Conservation (phyloP, 1,139 yeast species). For the Candida labiduridarum region DNA sequence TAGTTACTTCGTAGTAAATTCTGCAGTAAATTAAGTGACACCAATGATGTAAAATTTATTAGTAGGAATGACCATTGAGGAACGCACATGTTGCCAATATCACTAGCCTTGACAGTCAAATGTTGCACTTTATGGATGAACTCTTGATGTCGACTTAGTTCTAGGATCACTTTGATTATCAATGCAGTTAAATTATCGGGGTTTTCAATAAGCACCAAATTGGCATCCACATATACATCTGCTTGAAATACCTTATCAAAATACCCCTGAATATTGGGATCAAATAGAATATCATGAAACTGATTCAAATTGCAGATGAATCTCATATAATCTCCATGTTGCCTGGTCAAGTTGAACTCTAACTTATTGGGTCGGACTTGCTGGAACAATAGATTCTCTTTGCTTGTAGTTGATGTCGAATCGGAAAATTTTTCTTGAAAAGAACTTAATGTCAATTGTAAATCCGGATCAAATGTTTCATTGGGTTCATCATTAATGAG, state of each 20-base stretch:
- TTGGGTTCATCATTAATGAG: slow-evolving; percentile 19
- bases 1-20: slow-evolving; percentile 26
- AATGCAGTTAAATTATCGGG: slow-evolving; percentile 18
- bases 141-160: slow-evolving; percentile 11
- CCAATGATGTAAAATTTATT: slow-evolving; percentile 24
- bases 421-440: slow-evolving; percentile 11
- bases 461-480: slow-evolving; percentile 9
- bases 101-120: slow-evolving; percentile 35
- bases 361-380: slow-evolving; percentile 27
- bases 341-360: slow-evolving; percentile 31
- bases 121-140: slow-evolving; percentile 23
- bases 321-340: slow-evolving; percentile 29
- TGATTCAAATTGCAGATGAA: slow-evolving; percentile 28
- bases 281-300: slow-evolving; percentile 23
- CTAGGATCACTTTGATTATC: slow-evolving; percentile 16
- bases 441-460: slow-evolving; percentile 16
- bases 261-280: slow-evolving; percentile 18
- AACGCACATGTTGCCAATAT: slow-evolving; percentile 38
- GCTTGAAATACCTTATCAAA: slow-evolving; percentile 24
- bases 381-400: slow-evolving; percentile 19
- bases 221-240: slow-evolving; percentile 31
- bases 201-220: slow-evolving; percentile 22
- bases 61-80: slow-evolving; percentile 38
- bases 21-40: slow-evolving; percentile 28
- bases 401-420: slow-evolving; percentile 2